These are phyloP conservation scores for Davidsoniella virescens DNA, from an alignment of 2,329 filamentous ascomycete genomes.

Conservation along the genomic window DNA sequence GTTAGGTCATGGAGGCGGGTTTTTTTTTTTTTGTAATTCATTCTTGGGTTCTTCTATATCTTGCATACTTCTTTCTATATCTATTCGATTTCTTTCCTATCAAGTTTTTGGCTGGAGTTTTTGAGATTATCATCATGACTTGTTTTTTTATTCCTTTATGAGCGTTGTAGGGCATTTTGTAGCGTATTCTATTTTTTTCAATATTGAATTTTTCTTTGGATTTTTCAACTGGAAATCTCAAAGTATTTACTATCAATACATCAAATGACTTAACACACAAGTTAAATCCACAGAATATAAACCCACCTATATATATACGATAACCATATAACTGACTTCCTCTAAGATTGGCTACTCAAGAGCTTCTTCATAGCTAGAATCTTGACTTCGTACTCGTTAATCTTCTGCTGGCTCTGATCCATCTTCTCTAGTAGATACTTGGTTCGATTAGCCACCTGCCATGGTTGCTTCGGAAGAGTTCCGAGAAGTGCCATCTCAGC, in stretches of 20 bases:
- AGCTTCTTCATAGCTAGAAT: slow-evolving; percentile 54
- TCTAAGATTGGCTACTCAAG: slow-evolving; percentile 4
- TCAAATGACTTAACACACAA: not conserved
- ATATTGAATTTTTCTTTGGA: no score
- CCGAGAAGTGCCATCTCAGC: slow-evolving; percentile 58
- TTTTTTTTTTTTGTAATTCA: not conserved
- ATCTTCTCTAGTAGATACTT: slow-evolving; percentile 62
- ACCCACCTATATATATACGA: not conserved
- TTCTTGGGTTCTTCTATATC: not conserved
- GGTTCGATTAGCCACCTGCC: slow-evolving; percentile 48
- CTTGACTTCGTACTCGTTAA: slow-evolving; percentile 57
- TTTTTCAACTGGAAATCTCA: no score
- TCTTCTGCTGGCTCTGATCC: slow-evolving; percentile 54
- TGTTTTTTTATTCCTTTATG: no score
- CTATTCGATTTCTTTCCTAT: no score
- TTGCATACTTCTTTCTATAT: not conserved
- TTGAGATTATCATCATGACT: no score
- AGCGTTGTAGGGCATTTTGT: no score
- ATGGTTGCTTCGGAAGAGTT: slow-evolving; percentile 51
- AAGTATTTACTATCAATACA: not conserved
- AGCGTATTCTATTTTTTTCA: no score
- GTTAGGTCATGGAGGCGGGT: no score
- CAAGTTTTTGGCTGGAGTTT: no score
- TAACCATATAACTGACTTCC: not conserved
- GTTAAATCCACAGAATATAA: not conserved